phyloP scores from a whole-genome alignment of 1,284 basidiomycete genomes.

The Microbotryum intermedium region DNA sequence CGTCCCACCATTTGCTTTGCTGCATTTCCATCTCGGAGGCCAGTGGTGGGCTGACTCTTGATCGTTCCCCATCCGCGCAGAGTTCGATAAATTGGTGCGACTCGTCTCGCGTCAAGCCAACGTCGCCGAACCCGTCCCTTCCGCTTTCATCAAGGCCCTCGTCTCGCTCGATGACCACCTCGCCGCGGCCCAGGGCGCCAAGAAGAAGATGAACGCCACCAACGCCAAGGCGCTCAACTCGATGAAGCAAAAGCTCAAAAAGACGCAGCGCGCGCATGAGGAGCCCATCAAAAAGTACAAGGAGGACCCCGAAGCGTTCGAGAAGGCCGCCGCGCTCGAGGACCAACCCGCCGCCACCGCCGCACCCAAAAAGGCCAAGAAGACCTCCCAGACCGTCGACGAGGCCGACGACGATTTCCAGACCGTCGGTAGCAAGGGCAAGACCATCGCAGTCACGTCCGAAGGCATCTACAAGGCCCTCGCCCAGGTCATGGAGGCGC shows the following conservation, averaged over 20 bases:
- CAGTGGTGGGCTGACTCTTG: neutral
- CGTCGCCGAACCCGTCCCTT: constrained; percentile 75
- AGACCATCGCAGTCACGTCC: constrained; percentile 69
- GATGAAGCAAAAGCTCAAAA: constrained; percentile 96
- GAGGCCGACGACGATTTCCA: constrained; percentile 67
- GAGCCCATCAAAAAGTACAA: constrained; percentile 68
- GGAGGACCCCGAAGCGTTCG: constrained; percentile 83
- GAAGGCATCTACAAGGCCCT: constrained; percentile 92
- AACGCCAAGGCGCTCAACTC: constrained; percentile 90
- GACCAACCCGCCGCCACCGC: constrained; percentile 46
- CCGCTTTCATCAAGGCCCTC: constrained; percentile 74
- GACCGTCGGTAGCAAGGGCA: constrained; percentile 78
- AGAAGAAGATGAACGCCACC: constrained; percentile 94
- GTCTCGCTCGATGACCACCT: constrained; percentile 68
- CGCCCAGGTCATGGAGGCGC: constrained; percentile 81
- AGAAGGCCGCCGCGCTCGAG: constrained; percentile 54
- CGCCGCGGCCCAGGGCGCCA: constrained; percentile 56
- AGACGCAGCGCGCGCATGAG: constrained; percentile 83
- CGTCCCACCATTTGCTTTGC: neutral
- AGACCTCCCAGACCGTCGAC: constrained; percentile 40
- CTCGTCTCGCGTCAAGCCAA: constrained; percentile 62
- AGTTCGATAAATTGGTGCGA: constrained; percentile 90
- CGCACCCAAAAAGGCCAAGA: constrained; percentile 43
- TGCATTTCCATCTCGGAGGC: neutral
- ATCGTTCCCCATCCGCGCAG: constrained; percentile 45